Evolutionary conservation across 1,284 basidiomycete genomes (phyloP), one percentile per base, ranked within the genome.

Genomic region (Afroboletus lepidellus): DNA sequence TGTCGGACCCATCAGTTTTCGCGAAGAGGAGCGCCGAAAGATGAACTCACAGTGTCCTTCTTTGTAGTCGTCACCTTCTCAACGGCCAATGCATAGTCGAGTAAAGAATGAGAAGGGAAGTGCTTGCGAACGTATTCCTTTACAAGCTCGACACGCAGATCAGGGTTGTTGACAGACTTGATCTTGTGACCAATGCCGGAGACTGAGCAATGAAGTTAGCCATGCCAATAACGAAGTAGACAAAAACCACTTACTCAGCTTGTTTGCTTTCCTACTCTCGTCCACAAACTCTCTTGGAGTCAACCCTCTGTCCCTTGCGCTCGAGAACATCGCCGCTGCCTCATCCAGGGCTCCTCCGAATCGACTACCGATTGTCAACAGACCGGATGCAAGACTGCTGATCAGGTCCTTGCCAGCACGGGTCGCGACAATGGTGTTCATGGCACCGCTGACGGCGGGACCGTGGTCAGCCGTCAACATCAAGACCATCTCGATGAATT

Each of bases 101-200:
- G 86, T 56, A 94, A 78, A 60, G 83, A 85, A 78, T 94, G 85
- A 70, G 85, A 88, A 8, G 95, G 95, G 91, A 99, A 99, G 81
- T 97, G 79, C 78, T 97, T 94, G 74, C 72, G 78, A 57, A 97
- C 95, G 67, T 92, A 99, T 76, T 97, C 94, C 82, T 98, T 98
- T 57, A 99, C 95, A 54, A 99, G 89, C 76, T 95, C 90, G 62
- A 99, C 96, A 72, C 96, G 94, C 47, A 94, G 78, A 80, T 96
- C 93, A 53, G 94, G 94, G 84, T 97, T 97, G 77, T 93, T 95
- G 67, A 94, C 92, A 62, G 90, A 93, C 87, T 99, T 99, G 82
- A 99, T 98, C 84, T 98, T 98, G 87, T 99, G 96, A 52, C 96
- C 96, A 64, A 99, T 99, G 80, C 96, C 96, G 60, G 90, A 92